Conservation (phyloP, 2,329 filamentous ascomycete genomes). For the Davidsoniella eucalypti region DNA sequence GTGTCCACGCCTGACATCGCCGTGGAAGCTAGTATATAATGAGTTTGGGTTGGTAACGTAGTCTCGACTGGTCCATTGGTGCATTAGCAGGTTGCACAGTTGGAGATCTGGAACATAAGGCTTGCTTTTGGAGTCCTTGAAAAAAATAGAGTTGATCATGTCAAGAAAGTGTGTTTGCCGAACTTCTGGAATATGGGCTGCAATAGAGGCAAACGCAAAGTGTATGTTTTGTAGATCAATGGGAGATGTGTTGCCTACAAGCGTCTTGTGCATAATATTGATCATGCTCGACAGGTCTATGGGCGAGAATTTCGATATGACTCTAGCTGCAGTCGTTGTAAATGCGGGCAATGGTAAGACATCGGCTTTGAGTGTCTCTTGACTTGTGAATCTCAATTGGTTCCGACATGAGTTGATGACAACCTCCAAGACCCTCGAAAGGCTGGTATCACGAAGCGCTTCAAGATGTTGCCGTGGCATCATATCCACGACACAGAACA, state of each 20-base stretch:
- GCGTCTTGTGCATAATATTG: no score
- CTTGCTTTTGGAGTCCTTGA: not conserved
- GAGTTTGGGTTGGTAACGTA: constrained; percentile 3
- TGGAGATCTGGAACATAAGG: constrained; percentile 10
- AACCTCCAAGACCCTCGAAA: not conserved
- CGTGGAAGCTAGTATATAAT: constrained; percentile 1
- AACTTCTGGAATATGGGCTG: constrained; percentile 14
- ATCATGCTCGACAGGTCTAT: no score
- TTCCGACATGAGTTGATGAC: not conserved
- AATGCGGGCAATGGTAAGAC: constrained; percentile 10
- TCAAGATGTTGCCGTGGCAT: constrained; percentile 3
- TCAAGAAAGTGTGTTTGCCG: constrained; percentile 13
- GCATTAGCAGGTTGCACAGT: constrained; percentile 14
- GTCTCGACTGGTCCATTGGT: constrained; percentile 15
- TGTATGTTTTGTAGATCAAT: not conserved
- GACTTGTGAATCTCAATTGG: not conserved
- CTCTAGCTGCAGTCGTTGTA: constrained; percentile 4
- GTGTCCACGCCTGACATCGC: not conserved
- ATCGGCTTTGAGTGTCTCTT: not conserved
- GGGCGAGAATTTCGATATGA: not conserved
- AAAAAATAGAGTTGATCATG: constrained; percentile 10
- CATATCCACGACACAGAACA: constrained; percentile 5
- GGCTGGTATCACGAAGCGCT: not conserved
- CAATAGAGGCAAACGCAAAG: constrained; percentile 11
- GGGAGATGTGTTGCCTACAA: no score